Conservation (phyloP, 2,329 filamentous ascomycete species). For the Talaromyces amestolkiae region DNA sequence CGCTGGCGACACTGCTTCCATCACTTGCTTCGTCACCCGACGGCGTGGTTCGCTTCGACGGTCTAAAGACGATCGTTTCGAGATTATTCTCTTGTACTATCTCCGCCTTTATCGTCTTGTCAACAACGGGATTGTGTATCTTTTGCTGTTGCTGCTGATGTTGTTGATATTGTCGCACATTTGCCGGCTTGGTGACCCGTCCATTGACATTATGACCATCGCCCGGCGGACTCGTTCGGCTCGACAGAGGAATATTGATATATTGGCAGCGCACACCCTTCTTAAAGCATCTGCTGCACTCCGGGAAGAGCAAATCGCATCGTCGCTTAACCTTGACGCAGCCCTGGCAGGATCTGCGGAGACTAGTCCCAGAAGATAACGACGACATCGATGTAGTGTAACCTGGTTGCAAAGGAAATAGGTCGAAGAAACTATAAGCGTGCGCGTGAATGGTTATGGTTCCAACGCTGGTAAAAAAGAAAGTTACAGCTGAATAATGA, state of each 20-base stretch:
- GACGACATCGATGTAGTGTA: conserved; percentile 10
- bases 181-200: conserved; percentile 8
- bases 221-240: not conserved
- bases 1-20: not conserved
- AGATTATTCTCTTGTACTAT: not conserved
- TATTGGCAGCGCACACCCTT: conserved; percentile 28
- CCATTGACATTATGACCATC: not conserved
- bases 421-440: not conserved
- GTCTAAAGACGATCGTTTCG: not conserved
- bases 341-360: conserved; percentile 30
- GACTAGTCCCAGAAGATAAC: conserved; percentile 22
- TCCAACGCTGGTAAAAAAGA: not conserved
- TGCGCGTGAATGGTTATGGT: not conserved
- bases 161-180: not conserved
- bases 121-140: not conserved
- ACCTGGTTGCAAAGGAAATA: not conserved
- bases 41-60: not conserved
- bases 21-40: not conserved
- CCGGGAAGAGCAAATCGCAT: conserved; percentile 28
- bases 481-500: not conserved
- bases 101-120: not conserved
- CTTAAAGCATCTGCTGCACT: conserved; percentile 27
- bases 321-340: conserved; percentile 30
- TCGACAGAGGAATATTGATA: conserved; percentile 25
- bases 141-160: not conserved